Evolutionary conservation across 1,284 basidiomycete genomes (phyloP), one percentile per base, ranked within the genome.

Genomic region (Xerocomus amazonicus): DNA sequence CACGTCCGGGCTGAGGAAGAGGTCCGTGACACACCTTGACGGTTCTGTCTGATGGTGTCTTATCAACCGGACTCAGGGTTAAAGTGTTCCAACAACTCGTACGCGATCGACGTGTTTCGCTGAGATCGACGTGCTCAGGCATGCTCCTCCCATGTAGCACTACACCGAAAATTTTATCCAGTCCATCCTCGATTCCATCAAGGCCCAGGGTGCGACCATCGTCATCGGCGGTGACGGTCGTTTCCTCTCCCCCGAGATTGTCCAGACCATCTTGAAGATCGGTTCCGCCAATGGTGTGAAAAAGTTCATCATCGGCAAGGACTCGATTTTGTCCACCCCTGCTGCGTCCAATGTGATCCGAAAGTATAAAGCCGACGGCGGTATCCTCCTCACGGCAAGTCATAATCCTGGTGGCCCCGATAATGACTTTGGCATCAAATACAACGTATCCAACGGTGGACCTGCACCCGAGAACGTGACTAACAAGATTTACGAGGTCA

Each of bases 91-190:
- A 95, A 71, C 84, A 92, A 68, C 79, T 90, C 80, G 89, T 88
- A 60, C 54, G 76, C 54, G 55, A 56, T 47, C 41, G 48, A 46
- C 50, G 41, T 50, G 32, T 39, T 37, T 19, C 36, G 45, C 38
- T 29, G 29, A 56, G 27, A 50, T 41, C 28, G 34, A 14, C 48
- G 31, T 43, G 47, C 53, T 57, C 56, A 59, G 52, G 16, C 45
- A 38, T 35, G 9, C 43, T 16, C 43, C 43, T 47, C 12, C 42
- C 51, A 33, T 51, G 53, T 55, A 92, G 85, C 84, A 98, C 76
- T 99, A 99, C 77, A 99, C 97, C 41, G 96, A 99, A 74, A 99
- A 99, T 80, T 99, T 99, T 66, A 72, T 98, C 52, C 96, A 98
- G 73, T 77, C 94, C 59, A 99, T 94, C 72, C 84, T 99, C 60